Evolutionary conservation across 495 filamentous ascomycete genomes (phyloP).

Genomic region (Xylaria curta): DNA sequence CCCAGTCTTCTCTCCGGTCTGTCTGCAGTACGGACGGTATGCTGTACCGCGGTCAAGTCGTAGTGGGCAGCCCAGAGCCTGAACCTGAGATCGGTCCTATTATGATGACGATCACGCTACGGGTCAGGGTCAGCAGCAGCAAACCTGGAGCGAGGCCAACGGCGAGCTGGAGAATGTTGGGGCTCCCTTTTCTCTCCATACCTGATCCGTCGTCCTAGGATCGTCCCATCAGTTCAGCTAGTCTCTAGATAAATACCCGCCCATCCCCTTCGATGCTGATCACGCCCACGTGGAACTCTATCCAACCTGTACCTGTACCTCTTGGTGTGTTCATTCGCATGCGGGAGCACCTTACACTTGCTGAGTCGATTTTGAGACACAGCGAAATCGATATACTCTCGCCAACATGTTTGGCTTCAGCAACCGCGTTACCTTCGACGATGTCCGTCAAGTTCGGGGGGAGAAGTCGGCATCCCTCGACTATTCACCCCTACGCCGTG

Average conservation of each 20-base stretch:
- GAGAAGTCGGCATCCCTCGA: constrained; percentile 26
- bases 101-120: constrained; percentile 4
- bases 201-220: not conserved
- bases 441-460: constrained; percentile 11
- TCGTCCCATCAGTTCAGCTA: not conserved
- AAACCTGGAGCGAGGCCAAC: constrained; percentile 6
- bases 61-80: not conserved
- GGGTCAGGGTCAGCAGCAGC: constrained; percentile 1
- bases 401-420: constrained; percentile 21
- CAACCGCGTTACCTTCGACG: constrained; percentile 22
- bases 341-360: not conserved
- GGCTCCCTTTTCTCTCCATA: not conserved
- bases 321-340: not conserved
- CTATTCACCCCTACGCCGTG: constrained; percentile 28
- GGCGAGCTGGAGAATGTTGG: constrained; percentile 15
- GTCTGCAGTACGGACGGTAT: not conserved
- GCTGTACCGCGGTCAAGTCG: not conserved
- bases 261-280: constrained; percentile 15
- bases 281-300: constrained; percentile 18
- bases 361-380: not conserved
- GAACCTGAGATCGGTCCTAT: constrained; percentile 18
- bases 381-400: not conserved
- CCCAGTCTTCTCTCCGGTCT: not conserved
- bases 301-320: not conserved
- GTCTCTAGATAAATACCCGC: constrained; percentile 18